phyloP scores from a whole-genome alignment of 768 basidiomycete species.

The Pisolithus marmoratus region DNA sequence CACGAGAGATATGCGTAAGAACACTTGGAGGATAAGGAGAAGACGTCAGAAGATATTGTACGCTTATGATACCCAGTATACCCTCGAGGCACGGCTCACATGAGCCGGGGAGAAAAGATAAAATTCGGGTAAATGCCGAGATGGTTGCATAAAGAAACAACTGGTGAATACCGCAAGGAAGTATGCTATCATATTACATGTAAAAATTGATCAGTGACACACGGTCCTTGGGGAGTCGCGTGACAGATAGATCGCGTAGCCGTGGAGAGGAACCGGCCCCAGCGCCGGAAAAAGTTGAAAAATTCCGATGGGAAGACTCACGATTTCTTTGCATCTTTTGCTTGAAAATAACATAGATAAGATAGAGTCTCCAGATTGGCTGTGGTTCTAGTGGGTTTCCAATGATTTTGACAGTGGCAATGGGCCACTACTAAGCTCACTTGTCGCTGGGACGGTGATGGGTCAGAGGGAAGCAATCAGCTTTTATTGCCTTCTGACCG shows the following conservation, averaged over 20 bases:
- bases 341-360: conserved; percentile 31
- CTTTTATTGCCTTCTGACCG: conserved; percentile 12
- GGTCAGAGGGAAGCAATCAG: conserved; percentile 20
- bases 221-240: conserved; percentile 26
- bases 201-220: conserved; percentile 32
- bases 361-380: conserved; percentile 33
- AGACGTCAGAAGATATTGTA: conserved; percentile 13
- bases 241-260: conserved; percentile 29
- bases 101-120: conserved; percentile 13
- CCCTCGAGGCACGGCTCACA: conserved; percentile 15
- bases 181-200: conserved; percentile 31
- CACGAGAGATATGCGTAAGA: conserved; percentile 3
- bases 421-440: conserved; percentile 20
- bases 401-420: conserved; percentile 18
- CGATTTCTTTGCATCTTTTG: conserved; percentile 35
- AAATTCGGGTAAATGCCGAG: conserved; percentile 10
- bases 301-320: conserved; percentile 17
- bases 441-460: conserved; percentile 27
- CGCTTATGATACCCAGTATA: conserved; percentile 16
- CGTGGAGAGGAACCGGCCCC: conserved; percentile 16
- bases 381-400: conserved; percentile 12
- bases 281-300: conserved; percentile 21
- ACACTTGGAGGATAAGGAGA: conserved; percentile 17
- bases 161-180: conserved; percentile 8
- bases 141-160: conserved; percentile 8